Percentiles rank a stretch among this genome's conserved stretches.
Evolutionary conservation across 148 eudicot species (phyloP).

Genomic region (Camellia japonica): DNA sequence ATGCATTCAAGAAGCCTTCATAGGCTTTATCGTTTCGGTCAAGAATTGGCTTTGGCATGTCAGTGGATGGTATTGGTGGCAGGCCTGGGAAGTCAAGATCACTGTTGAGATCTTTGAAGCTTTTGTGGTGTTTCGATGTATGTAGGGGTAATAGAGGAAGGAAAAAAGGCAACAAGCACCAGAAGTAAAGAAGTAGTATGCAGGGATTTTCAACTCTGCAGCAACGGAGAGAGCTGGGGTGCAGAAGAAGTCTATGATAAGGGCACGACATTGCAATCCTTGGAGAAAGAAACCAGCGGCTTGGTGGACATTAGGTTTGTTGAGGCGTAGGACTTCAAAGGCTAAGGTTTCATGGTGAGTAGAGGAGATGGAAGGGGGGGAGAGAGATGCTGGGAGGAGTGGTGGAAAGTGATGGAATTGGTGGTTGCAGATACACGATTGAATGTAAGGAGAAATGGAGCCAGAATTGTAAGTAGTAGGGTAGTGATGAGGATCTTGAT

Average conservation of each 20-base stretch:
- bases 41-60: conserved; percentile 35
- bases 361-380: conserved; percentile 13
- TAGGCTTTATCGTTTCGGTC: conserved; percentile 22
- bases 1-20: conserved; percentile 18
- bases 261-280: conserved; percentile 20
- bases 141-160: conserved; percentile 26
- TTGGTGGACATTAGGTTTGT: conserved; percentile 22
- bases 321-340: conserved; percentile 29
- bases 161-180: conserved; percentile 28
- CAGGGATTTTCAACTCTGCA: conserved; percentile 28
- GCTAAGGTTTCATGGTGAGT: conserved; percentile 13
- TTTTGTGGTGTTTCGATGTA: conserved; percentile 28
- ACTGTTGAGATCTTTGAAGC: conserved; percentile 32
- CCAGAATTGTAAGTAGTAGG: conserved; percentile 30
- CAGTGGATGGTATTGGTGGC: conserved; percentile 41
- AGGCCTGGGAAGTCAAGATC: conserved; percentile 37
- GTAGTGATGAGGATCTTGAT: conserved; percentile 34
- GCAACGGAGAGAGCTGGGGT: conserved; percentile 30
- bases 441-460: conserved; percentile 36
- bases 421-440: conserved; percentile 31
- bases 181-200: conserved; percentile 46
- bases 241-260: conserved; percentile 48
- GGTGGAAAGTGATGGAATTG: conserved; percentile 50
- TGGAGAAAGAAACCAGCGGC: conserved; percentile 29
- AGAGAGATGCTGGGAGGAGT: conserved; percentile 36